These are phyloP conservation scores for Puccinia hordei DNA, from an alignment of 1,284 basidiomycete genomes.

Conservation along the genomic window DNA sequence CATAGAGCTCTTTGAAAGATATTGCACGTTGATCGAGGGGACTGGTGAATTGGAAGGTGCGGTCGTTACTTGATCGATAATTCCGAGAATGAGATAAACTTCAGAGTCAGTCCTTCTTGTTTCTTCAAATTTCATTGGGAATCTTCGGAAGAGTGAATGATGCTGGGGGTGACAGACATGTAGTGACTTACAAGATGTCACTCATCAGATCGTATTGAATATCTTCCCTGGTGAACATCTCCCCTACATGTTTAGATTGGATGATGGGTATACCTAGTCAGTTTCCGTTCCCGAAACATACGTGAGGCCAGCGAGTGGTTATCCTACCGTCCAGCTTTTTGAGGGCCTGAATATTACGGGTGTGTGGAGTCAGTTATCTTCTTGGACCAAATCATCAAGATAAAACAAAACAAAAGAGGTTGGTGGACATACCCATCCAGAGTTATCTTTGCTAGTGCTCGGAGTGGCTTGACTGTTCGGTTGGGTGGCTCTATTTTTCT, in stretches of 20 bases:
- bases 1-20: slow-evolving; percentile 50
- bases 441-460: slow-evolving; percentile 32
- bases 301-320: slow-evolving; percentile 12
- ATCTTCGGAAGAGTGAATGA: background rate
- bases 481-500: slow-evolving; percentile 40
- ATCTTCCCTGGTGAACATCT: slow-evolving; percentile 51
- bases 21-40: slow-evolving; percentile 50
- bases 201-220: slow-evolving; percentile 51
- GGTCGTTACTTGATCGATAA: slow-evolving; percentile 42
- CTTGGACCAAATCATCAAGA: background rate
- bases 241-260: slow-evolving; percentile 6
- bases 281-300: background rate
- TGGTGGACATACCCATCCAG: slow-evolving; percentile 42
- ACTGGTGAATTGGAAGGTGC: slow-evolving; percentile 51
- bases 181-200: slow-evolving; percentile 48
- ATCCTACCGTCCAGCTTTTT: slow-evolving; percentile 49
- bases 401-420: background rate
- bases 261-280: background rate
- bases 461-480: slow-evolving; percentile 21
- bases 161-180: background rate
- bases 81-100: background rate
- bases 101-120: background rate
- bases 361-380: background rate
- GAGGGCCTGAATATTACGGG: slow-evolving; percentile 17
- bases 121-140: background rate